Evolutionary conservation across 495 filamentous ascomycete species (phyloP).

Genomic region (Tuber microsphaerosporum): DNA sequence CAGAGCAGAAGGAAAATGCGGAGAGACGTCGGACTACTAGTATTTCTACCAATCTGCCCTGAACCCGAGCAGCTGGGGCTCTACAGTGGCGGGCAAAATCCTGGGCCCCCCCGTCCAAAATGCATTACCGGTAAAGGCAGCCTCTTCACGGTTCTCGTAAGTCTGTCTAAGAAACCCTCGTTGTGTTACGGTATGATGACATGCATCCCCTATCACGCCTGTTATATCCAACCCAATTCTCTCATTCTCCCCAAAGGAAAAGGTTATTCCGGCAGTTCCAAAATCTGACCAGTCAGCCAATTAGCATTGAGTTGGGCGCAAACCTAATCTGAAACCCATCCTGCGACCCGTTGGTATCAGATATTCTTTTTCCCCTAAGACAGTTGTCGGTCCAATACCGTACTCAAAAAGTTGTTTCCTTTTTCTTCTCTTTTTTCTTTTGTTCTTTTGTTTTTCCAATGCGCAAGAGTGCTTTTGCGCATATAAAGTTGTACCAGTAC

Average conservation of each 20-base stretch:
- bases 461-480: background rate
- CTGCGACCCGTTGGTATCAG: background rate
- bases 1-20: background rate
- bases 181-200: background rate
- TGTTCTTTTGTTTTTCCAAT: background rate
- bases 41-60: background rate
- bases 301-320: background rate
- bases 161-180: background rate
- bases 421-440: too few relatives aligned
- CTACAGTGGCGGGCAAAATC: background rate
- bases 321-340: slow-evolving; percentile 1
- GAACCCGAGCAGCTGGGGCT: background rate
- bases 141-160: background rate
- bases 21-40: background rate
- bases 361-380: background rate
- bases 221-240: background rate
- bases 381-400: too few relatives aligned
- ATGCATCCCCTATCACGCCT: background rate
- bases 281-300: background rate
- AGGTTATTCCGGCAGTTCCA: background rate
- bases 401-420: background rate
- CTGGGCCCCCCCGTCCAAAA: background rate
- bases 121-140: background rate
- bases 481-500: background rate
- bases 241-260: background rate